Conservation (phyloP, 768 basidiomycete species). For the Psilocybe cyanescens region DNA sequence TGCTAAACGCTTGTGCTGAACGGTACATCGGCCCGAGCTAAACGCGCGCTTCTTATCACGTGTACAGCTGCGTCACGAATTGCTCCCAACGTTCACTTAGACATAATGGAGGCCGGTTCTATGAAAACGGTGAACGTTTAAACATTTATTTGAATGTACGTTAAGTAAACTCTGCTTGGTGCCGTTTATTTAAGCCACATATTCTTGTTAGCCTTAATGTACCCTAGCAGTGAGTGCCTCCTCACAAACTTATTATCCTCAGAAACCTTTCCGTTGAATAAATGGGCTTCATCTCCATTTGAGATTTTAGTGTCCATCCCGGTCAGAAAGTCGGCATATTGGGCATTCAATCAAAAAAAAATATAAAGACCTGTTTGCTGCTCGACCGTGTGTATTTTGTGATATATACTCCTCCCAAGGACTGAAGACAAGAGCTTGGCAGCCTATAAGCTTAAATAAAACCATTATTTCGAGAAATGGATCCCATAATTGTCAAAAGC, state of each 20-base stretch:
- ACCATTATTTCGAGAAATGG: too few relatives aligned
- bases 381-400: not conserved
- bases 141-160: too few relatives aligned
- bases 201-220: slow-evolving; percentile 22
- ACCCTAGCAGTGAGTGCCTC: slow-evolving; percentile 21
- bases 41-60: too few relatives aligned
- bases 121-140: too few relatives aligned
- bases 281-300: not conserved
- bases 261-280: not conserved
- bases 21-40: too few relatives aligned
- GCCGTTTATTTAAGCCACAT: slow-evolving; percentile 4
- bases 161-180: too few relatives aligned
- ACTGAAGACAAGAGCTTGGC: slow-evolving; percentile 19
- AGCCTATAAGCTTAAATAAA: not conserved
- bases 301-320: not conserved
- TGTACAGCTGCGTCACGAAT: too few relatives aligned
- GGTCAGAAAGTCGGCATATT: not conserved
- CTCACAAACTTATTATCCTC: not conserved
- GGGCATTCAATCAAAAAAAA: not conserved
- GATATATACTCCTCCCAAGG: not conserved
- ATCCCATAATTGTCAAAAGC: slow-evolving; percentile 1
- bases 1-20: too few relatives aligned
- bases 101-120: too few relatives aligned
- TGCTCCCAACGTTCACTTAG: too few relatives aligned
- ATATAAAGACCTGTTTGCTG: not conserved